phyloP scores from a whole-genome alignment of 2,329 filamentous ascomycete species.

The Aspergillus piperis region DNA sequence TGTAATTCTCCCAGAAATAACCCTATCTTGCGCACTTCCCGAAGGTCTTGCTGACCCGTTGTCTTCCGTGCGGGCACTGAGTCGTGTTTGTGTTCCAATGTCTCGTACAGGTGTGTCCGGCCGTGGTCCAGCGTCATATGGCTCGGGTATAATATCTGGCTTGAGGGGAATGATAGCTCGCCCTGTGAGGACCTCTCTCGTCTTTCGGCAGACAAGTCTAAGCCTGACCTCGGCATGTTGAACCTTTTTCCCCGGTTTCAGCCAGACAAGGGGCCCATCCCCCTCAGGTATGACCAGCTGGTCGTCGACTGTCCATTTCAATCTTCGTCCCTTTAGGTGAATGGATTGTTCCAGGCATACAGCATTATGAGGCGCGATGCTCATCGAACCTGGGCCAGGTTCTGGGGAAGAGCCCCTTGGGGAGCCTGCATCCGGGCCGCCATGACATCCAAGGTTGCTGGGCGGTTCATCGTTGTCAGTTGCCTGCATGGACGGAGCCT shows the following conservation, averaged over 20 bases:
- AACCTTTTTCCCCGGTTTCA: constrained; percentile 11
- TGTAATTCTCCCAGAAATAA: not conserved
- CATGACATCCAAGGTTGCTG: not conserved
- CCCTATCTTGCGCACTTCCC: not conserved
- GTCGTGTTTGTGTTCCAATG: not conserved
- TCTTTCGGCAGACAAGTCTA: constrained; percentile 10
- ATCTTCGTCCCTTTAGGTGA: constrained; percentile 6
- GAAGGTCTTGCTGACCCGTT: not conserved
- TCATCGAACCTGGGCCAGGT: not conserved
- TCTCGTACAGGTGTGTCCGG: not conserved
- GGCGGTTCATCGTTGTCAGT: not conserved
- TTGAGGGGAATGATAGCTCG: constrained; percentile 13
- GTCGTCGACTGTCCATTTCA: constrained; percentile 15
- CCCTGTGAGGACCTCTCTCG: constrained; percentile 18
- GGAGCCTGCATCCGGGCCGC: not conserved
- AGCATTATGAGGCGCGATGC: not conserved
- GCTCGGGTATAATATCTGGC: not conserved
- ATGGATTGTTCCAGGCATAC: constrained; percentile 14
- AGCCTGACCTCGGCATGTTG: constrained; percentile 17
- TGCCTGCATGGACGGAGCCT: not conserved
- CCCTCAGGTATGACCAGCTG: constrained; percentile 7
- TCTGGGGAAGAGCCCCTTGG: not conserved
- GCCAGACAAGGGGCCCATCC: constrained; percentile 8
- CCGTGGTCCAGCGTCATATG: too few relatives aligned
- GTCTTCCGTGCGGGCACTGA: not conserved